These are phyloP conservation scores for Theobroma grandiflorum DNA, from an alignment of 441 rosid species.

Conservation along the genomic window DNA sequence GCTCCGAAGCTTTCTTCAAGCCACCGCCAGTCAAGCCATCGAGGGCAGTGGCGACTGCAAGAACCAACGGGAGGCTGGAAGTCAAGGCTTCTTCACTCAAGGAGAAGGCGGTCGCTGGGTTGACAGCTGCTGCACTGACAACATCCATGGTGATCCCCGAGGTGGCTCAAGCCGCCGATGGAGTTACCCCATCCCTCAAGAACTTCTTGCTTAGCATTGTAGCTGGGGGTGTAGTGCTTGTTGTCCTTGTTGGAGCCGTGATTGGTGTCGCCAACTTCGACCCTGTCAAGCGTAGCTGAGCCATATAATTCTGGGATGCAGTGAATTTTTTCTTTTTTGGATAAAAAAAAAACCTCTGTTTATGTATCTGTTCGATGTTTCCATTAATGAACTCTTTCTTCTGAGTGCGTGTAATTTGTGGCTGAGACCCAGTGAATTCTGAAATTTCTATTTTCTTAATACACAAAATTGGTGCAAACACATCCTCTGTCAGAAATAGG, in stretches of 20 bases:
- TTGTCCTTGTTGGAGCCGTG: constrained; percentile 66
- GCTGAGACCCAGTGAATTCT: neutral
- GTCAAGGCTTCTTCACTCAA: constrained; percentile 72
- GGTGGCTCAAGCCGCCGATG: constrained; percentile 77
- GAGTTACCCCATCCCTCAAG: constrained; percentile 76
- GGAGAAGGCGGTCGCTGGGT: constrained; percentile 69
- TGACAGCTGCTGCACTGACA: constrained; percentile 75
- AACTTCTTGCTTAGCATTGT: constrained; percentile 89
- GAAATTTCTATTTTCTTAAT: neutral
- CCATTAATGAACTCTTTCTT: neutral
- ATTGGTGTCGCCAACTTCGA: constrained; percentile 87
- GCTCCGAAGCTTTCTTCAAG: constrained; percentile 52
- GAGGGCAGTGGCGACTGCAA: constrained; percentile 26
- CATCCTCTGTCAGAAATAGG: neutral
- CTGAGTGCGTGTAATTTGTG: neutral
- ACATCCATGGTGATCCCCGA: constrained; percentile 82
- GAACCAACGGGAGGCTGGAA: constrained; percentile 42
- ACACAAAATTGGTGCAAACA: neutral
- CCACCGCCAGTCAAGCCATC: constrained; percentile 58
- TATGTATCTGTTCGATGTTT: constrained; percentile 6
- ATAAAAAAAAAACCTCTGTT: neutral
- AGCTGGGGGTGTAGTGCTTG: constrained; percentile 80
- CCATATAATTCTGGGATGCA: neutral
- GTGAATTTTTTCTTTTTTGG: neutral
- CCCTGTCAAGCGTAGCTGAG: constrained; percentile 81